Evolutionary conservation across 106 monocot genomes (phyloP), one percentile per base, ranked within the genome.

Genomic region (Gastrodia elata): DNA sequence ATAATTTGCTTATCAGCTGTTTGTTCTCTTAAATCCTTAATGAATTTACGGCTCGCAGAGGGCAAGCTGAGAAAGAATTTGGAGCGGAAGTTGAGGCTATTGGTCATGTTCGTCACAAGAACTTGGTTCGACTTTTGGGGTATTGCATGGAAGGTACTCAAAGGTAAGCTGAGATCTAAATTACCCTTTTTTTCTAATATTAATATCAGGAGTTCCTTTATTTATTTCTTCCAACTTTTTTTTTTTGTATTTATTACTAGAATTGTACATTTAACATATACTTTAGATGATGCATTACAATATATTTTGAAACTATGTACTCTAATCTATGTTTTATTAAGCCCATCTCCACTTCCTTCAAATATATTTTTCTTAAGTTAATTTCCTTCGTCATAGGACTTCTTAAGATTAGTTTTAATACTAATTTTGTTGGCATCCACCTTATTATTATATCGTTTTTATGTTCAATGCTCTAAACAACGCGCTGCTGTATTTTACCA

Each of bases 21-120:
- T 67, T 16, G 15, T 22, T 7, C 18, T 67, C 1, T 20, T 67
- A 36, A 67, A n/a, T n/a, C n/a, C 4, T 35, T 67, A 7, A 35
- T 14, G 11, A 18, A 11, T 52, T 56, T 65, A 34, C 73, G 37
- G 27, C 14, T 57, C 73, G 6, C 70, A 95, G 95, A 58, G 95
- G 95, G 34, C 95, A 95, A 77, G 95, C 95, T 39, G 95, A 95
- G 75, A 91, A 91, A 68, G 95, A 95, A 83, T 95, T 95, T 68
- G 83, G 95, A 72, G 95, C 91, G 20, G 95, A 95, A 79, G 95
- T 95, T 72, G 95, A 95, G 68, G 95, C 95, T 68, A 95, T 95
- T 77, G 95, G 95, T 67, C 91, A 95, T 82, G 95, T 95, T 39
- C 91, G 95, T 52, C 95, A 95, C 75, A 95, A 95, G 78, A 95